phyloP scores from a whole-genome alignment of 164 flowering plant genomes.

The Santalum album region DNA sequence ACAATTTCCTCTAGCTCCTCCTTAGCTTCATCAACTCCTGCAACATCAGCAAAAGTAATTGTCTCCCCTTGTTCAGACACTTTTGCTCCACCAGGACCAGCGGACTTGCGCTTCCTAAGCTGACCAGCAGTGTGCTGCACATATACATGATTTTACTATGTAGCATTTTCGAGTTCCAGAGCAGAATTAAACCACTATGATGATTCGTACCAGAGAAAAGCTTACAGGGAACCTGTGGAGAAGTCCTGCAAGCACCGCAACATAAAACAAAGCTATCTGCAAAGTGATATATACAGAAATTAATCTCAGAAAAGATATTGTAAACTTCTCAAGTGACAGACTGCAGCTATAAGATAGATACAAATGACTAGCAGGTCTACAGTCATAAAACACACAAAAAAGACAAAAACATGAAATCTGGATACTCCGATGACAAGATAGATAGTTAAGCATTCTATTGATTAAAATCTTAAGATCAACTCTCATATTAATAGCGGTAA shows the following conservation, averaged over 20 bases:
- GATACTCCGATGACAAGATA: too few relatives aligned
- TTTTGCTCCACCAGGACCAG: conserved; percentile 61
- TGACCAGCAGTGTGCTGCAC: conserved; percentile 78
- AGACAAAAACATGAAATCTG: too few relatives aligned
- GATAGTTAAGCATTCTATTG: too few relatives aligned
- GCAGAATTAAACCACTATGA: not conserved
- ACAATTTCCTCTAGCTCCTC: conserved; percentile 99
- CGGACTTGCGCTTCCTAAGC: conserved; percentile 77
- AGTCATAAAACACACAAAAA: not conserved
- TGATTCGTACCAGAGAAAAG: conserved; percentile 70
- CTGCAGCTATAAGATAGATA: not conserved
- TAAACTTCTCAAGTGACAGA: not conserved
- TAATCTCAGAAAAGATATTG: not conserved
- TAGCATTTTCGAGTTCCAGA: conserved; percentile 9
- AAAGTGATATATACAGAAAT: conserved; percentile 10
- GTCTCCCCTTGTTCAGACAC: conserved; percentile 72
- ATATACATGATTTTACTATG: conserved; percentile 9
- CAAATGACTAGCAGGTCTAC: not conserved
- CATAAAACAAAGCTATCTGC: conserved; percentile 87
- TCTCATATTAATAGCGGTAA: too few relatives aligned
- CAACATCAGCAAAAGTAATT: conserved; percentile 91
- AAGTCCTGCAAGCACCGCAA: conserved; percentile 80
- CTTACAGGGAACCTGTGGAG: conserved; percentile 74
- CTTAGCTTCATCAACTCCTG: conserved; percentile 99
- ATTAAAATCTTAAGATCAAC: too few relatives aligned